Evolutionary conservation across 1,284 basidiomycete species (phyloP), one percentile per base, ranked within the genome.

Genomic region (Apiotrichum domesticum): DNA sequence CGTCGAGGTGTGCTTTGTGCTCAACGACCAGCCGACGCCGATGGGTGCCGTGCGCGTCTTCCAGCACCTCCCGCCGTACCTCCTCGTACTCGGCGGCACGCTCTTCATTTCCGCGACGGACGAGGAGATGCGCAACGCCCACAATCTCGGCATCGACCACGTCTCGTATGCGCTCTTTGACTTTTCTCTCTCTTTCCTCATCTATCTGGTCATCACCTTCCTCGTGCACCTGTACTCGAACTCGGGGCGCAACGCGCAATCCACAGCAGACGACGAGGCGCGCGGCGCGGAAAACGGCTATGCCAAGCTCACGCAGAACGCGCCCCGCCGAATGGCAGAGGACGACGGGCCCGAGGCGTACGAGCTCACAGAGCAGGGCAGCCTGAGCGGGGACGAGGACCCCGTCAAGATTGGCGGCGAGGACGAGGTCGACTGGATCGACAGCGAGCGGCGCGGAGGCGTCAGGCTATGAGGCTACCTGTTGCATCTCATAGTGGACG

Each of bases 61-160:
- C 78, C 83, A 90, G 62, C 90, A 94, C 74, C 73, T 94, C 10
- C 83, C 89, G 13, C 87, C 92, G 43, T 91, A 91, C 71, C 77
- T 91, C 8, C 81, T 92, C 33, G 74, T 81, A 21, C 80, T 87
- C 1, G 79, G 86, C 44, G 86, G 66, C 29, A 72, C 67, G 37
- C 77, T 91, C 10, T 95, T 95, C 80, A 90, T 94, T 83, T 88
- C 87, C 11, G 90, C 86, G 0, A 95, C 92, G 0, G 90, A 95
- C 71, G 91, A 96, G 76, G 89, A 94, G 71, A 78, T 94, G 43
- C 68, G 80, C 37, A 86, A 81, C 61, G 83, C 86, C 11, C 80
- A 88, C 53, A 63, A 66, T 32, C 78, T 79, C 37, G 86, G 82
- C 50, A 87, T 92, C 83, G 90, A 93, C 70, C 89, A 93, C 69